Evolutionary conservation across 306 rosid genomes (phyloP).

Genomic region (Begonia loranthoides): DNA sequence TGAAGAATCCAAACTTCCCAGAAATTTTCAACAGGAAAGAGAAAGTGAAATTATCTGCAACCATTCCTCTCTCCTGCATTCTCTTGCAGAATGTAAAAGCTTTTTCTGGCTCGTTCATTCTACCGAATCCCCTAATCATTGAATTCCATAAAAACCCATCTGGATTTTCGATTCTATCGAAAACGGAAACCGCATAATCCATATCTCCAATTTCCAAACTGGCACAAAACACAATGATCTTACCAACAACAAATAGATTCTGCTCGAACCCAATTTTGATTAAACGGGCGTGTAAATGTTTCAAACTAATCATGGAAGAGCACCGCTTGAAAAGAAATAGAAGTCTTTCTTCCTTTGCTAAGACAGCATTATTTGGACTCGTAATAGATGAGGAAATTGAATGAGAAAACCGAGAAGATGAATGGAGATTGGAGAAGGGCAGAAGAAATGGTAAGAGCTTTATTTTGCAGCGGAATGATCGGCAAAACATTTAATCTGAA

Average conservation of each 20-base stretch:
- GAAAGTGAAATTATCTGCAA: slow-evolving; percentile 49
- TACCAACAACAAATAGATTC: slow-evolving; percentile 36
- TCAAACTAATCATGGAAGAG: slow-evolving; percentile 32
- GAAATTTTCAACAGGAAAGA: slow-evolving; percentile 48
- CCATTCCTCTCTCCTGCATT: slow-evolving; percentile 24
- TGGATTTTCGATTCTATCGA: slow-evolving; percentile 31
- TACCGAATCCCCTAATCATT: slow-evolving; percentile 65
- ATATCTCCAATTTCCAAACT: slow-evolving; percentile 26
- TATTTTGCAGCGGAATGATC: slow-evolving; percentile 3
- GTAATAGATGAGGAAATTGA: too few relatives aligned
- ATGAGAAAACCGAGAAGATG: slow-evolving; percentile 7
- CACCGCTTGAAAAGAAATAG: slow-evolving; percentile 43
- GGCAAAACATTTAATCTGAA: not conserved
- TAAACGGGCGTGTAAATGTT: slow-evolving; percentile 36
- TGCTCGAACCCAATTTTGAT: slow-evolving; percentile 32
- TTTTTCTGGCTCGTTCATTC: slow-evolving; percentile 14
- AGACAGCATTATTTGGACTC: slow-evolving; percentile 16
- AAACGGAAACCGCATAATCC: slow-evolving; percentile 40
- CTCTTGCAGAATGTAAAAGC: slow-evolving; percentile 35
- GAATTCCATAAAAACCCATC: slow-evolving; percentile 61
- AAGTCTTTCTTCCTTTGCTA: slow-evolving; percentile 21
- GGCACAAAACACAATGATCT: slow-evolving; percentile 38
- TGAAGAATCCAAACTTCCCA: slow-evolving; percentile 21
- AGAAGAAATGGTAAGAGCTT: slow-evolving; percentile 1
- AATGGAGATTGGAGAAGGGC: not conserved